Evolutionary conservation across 169 alveolate genomes (phyloP).

Genomic region (Plasmodium cynomolgi): DNA sequence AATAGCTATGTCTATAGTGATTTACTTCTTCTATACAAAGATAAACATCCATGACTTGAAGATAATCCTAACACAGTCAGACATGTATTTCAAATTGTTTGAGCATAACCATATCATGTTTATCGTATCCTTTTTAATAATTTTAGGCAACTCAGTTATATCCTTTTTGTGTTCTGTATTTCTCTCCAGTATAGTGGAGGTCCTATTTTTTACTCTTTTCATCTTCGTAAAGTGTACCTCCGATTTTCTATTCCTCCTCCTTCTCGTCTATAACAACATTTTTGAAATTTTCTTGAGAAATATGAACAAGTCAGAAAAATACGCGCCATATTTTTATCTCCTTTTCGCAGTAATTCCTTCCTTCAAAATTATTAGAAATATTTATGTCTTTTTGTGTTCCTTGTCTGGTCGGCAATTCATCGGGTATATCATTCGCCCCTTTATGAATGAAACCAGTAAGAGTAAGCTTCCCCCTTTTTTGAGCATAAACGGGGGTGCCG

Average conservation of each 20-base stretch:
- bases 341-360: conserved; percentile 53
- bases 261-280: conserved; percentile 28
- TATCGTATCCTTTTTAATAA: conserved; percentile 33
- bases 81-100: conserved; percentile 33
- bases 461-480: conserved; percentile 48
- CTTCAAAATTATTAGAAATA: conserved; percentile 44
- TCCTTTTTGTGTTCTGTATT: conserved; percentile 49
- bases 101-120: conserved; percentile 46
- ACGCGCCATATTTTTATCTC: conserved; percentile 44
- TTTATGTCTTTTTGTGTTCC: conserved; percentile 51
- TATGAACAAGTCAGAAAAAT: conserved; percentile 26
- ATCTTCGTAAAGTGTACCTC: conserved; percentile 45
- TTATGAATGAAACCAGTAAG: conserved; percentile 9
- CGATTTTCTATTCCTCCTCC: conserved; percentile 39
- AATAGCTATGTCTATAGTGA: conserved; percentile 48
- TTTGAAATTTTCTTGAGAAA: conserved; percentile 44
- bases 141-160: conserved; percentile 44
- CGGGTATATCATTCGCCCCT: conserved; percentile 58
- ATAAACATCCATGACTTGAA: conserved; percentile 13
- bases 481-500: conserved; percentile 8
- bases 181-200: conserved; percentile 28
- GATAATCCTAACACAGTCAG: conserved; percentile 10
- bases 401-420: conserved; percentile 62
- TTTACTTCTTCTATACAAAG: conserved; percentile 38
- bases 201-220: conserved; percentile 19